phyloP scores from a whole-genome alignment of 2,329 filamentous ascomycete genomes.

The Sporothrix inflata region DNA sequence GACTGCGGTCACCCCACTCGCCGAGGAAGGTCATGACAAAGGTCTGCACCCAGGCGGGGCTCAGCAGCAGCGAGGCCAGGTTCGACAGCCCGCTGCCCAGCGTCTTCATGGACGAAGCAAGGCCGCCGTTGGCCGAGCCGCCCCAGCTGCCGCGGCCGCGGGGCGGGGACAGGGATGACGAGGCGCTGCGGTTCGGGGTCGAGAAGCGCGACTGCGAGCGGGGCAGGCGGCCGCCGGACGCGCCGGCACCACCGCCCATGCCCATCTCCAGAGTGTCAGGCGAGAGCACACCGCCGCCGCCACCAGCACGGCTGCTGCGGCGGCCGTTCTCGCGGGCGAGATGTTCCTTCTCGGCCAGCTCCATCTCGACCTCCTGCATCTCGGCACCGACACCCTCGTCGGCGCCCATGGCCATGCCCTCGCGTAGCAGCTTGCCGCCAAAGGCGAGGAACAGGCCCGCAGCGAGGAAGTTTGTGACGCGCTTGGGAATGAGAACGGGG shows the following conservation, averaged over 20 bases:
- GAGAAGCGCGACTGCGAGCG: conserved; percentile 75
- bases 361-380: conserved; percentile 95
- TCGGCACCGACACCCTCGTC: conserved; percentile 93
- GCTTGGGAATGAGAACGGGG: conserved; percentile 84
- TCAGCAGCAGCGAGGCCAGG: conserved; percentile 82
- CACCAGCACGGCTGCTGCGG: conserved; percentile 54
- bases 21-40: conserved; percentile 99
- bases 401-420: conserved; percentile 85
- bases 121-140: conserved; percentile 45
- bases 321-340: conserved; percentile 67
- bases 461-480: conserved; percentile 86
- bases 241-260: conserved; percentile 51
- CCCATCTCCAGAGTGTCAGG: conserved; percentile 83
- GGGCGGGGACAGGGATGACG: conserved; percentile 74
- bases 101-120: conserved; percentile 57
- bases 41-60: conserved; percentile 97
- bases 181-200: conserved; percentile 79
- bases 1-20: conserved; percentile 96
- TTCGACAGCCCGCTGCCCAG: conserved; percentile 73
- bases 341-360: conserved; percentile 91
- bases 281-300: conserved; percentile 53
- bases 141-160: conserved; percentile 53
- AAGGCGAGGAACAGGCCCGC: conserved; percentile 87
- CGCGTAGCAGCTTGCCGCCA: conserved; percentile 78
- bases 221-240: conserved; percentile 57